A percentile compares a stretch with the other conserved stretches of the same genome.
Conservation (phyloP, 2,329 filamentous ascomycete genomes). For the Trichoderma guizhouense region DNA sequence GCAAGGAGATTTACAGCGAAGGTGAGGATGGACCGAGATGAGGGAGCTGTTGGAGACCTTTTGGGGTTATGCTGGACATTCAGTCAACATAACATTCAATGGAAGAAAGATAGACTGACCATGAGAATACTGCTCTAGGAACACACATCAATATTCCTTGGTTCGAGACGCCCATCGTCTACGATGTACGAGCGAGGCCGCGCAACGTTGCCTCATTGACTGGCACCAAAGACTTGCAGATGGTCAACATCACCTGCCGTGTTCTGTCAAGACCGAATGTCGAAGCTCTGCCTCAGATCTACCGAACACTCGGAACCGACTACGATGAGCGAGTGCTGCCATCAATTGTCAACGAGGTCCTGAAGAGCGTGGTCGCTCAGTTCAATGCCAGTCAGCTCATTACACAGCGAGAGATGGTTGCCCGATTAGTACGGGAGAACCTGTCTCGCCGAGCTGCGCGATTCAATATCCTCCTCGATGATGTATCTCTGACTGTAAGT, state of each 20-base stretch:
- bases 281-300: slow-evolving; percentile 90
- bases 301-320: slow-evolving; percentile 89
- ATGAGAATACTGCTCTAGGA: slow-evolving; percentile 48
- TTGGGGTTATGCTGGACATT: background rate
- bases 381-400: slow-evolving; percentile 99
- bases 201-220: slow-evolving; percentile 95
- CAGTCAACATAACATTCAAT: background rate
- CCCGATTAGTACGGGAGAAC: slow-evolving; percentile 86
- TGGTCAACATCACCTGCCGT: slow-evolving; percentile 99
- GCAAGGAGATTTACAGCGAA: slow-evolving; percentile 95
- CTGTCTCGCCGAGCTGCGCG: slow-evolving; percentile 83
- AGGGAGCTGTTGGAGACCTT: background rate
- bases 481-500: slow-evolving; percentile 90
- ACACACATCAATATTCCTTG: slow-evolving; percentile 93
- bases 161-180: slow-evolving; percentile 95
- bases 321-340: slow-evolving; percentile 97
- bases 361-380: slow-evolving; percentile 98
- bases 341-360: slow-evolving; percentile 96
- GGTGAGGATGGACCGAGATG: slow-evolving; percentile 47
- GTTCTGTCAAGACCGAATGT: slow-evolving; percentile 89
- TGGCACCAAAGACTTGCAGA: slow-evolving; percentile 98
- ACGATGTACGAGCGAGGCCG: slow-evolving; percentile 97
- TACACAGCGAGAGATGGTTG: slow-evolving; percentile 97
- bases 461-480: slow-evolving; percentile 96
- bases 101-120: slow-evolving; percentile 1